These are phyloP conservation scores for Microcos paniculata DNA, from an alignment of 345 rosid species.

Conservation along the genomic window DNA sequence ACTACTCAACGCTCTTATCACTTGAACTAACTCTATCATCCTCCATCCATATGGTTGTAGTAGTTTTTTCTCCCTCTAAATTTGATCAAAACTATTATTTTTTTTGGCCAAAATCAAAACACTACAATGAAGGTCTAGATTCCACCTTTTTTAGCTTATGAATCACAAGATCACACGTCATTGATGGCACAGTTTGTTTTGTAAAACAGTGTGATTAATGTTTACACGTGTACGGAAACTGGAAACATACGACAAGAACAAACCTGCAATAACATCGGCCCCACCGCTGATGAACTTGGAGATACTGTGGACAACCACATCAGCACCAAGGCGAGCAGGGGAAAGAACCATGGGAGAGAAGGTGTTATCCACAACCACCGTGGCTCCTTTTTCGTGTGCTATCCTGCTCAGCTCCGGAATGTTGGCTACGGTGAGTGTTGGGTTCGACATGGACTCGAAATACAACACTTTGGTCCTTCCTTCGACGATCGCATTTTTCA, in stretches of 20 bases:
- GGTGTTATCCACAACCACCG: conserved; percentile 87
- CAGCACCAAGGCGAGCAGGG: conserved; percentile 91
- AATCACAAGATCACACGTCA: not conserved
- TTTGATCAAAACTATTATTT: too few species aligned
- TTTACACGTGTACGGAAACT: conserved; percentile 26
- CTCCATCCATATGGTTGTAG: too few species aligned
- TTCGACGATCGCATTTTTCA: conserved; percentile 52
- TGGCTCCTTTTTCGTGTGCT: conserved; percentile 77
- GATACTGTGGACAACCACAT: conserved; percentile 88
- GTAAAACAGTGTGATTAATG: not conserved
- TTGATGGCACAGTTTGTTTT: not conserved
- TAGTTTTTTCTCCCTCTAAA: too few species aligned
- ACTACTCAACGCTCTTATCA: too few species aligned
- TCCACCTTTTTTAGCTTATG: not conserved
- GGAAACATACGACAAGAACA: conserved; percentile 8
- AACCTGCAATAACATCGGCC: conserved; percentile 95
- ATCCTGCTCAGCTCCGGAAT: conserved; percentile 75
- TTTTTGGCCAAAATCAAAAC: too few species aligned
- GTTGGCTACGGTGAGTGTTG: conserved; percentile 76
- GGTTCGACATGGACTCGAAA: conserved; percentile 87
- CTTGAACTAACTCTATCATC: too few species aligned
- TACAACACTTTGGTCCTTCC: conserved; percentile 77
- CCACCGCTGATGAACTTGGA: conserved; percentile 97
- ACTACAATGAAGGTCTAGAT: not conserved
- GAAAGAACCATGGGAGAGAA: conserved; percentile 91